A percentile compares a stretch with the other conserved stretches of the same genome.
Conservation (phyloP, 176 grass and related monocot species). For the Elymus sibiricus region DNA sequence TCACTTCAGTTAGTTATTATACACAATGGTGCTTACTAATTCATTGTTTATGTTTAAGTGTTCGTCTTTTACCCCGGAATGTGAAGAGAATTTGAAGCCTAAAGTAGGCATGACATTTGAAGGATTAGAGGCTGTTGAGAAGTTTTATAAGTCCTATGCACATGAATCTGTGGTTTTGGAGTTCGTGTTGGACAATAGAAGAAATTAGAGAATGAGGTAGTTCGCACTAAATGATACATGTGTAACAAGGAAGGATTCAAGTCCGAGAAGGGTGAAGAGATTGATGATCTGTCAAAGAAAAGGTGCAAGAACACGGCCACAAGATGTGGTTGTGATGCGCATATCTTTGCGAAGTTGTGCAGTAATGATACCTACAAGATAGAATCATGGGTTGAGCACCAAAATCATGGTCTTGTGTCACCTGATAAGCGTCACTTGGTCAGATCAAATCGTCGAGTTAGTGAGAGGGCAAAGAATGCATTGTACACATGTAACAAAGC, state of each 20-base stretch:
- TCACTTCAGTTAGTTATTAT: too few species aligned
- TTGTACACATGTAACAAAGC: neutral
- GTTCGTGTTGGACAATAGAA: too few species aligned
- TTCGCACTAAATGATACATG: neutral
- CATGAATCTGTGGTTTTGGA: too few species aligned
- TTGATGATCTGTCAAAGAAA: neutral
- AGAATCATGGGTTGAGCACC: too few species aligned
- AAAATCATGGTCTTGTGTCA: too few species aligned
- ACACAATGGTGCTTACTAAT: too few species aligned
- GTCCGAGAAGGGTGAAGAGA: neutral
- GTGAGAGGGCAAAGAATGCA: neutral
- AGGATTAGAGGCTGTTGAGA: too few species aligned
- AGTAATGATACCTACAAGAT: neutral
- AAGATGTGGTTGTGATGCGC: neutral
- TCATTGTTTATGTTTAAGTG: neutral
- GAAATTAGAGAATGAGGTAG: neutral
- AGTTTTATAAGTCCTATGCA: too few species aligned
- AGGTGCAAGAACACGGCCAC: neutral
- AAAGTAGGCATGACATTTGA: neutral
- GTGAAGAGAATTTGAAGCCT: neutral
- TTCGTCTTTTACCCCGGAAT: neutral
- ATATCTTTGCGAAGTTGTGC: neutral
- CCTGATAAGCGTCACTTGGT: neutral
- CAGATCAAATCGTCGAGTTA: neutral
- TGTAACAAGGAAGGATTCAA: neutral